phyloP scores from a whole-genome alignment of 805 yeast species.

The Saccharomycopsis amapae region DNA sequence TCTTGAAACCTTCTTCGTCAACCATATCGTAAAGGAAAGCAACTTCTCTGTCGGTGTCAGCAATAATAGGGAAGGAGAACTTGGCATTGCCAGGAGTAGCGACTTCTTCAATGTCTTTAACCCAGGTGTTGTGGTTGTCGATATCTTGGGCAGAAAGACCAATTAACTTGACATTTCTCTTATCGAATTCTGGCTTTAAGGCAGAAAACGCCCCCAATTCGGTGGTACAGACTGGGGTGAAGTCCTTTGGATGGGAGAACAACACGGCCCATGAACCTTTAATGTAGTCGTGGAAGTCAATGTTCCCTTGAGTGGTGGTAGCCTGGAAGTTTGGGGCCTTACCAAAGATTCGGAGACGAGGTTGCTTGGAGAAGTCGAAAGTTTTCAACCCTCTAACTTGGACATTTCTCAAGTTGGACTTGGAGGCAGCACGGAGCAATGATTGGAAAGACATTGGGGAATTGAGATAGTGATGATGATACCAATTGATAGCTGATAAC shows the following conservation, averaged over 20 bases:
- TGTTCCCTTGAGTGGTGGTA: constrained; percentile 71
- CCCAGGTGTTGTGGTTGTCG: constrained; percentile 77
- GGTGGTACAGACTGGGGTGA: constrained; percentile 95
- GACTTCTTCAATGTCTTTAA: constrained; percentile 84
- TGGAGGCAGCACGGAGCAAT: too few species aligned
- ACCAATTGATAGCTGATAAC: too few species aligned
- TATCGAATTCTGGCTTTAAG: constrained; percentile 79
- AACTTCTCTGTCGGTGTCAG: constrained; percentile 79
- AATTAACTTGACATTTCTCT: constrained; percentile 80
- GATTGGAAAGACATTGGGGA: too few species aligned
- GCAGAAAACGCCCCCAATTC: constrained; percentile 92
- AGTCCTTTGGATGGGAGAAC: constrained; percentile 94
- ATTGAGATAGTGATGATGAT: too few species aligned
- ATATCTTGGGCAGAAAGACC: constrained; percentile 85
- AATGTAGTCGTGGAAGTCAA: constrained; percentile 81
- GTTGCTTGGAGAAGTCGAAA: constrained; percentile 32
- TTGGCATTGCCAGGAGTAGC: constrained; percentile 52
- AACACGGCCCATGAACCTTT: constrained; percentile 83
- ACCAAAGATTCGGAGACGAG: constrained; percentile 71
- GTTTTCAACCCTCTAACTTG: constrained; percentile 9
- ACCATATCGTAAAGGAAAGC: constrained; percentile 83
- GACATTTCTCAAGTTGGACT: too few species aligned
- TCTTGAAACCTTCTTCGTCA: constrained; percentile 76
- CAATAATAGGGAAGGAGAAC: constrained; percentile 84
- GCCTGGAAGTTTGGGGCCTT: constrained; percentile 85